A percentile compares a stretch with the other conserved stretches of the same genome.
Evolutionary conservation across 2,329 filamentous ascomycete species (phyloP).

Genomic region (Ophiocordyceps robertsii): DNA sequence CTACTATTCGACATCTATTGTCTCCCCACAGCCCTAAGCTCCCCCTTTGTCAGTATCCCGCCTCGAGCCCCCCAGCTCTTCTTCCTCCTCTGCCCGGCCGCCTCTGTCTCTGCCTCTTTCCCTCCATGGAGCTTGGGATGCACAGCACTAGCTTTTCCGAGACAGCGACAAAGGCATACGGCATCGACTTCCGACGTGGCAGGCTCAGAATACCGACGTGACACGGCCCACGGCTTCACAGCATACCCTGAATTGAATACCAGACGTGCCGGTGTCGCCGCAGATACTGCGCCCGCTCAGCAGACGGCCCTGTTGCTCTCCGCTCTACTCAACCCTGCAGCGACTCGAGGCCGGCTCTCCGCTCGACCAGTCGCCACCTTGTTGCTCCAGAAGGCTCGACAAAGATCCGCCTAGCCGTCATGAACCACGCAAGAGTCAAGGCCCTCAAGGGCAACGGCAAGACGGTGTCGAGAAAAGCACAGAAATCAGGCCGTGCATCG

Average conservation of each 20-base stretch:
- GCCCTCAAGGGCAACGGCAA: constrained; percentile 58
- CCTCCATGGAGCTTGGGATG: constrained; percentile 1
- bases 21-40: neutral
- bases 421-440: constrained; percentile 55
- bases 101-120: neutral
- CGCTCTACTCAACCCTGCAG: too few relatives aligned
- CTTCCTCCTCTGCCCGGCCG: neutral
- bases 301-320: too few relatives aligned
- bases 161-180: neutral
- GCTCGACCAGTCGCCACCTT: neutral
- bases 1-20: neutral
- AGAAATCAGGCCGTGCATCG: constrained; percentile 44
- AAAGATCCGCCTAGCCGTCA: constrained; percentile 14
- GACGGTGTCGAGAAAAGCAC: constrained; percentile 56
- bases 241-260: neutral
- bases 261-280: neutral
- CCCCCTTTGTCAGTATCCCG: neutral
- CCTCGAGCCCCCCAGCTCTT: neutral
- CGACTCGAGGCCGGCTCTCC: too few relatives aligned
- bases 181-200: neutral
- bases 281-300: too few relatives aligned
- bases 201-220: constrained; percentile 1
- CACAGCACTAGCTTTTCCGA: neutral
- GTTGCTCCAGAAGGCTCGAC: neutral
- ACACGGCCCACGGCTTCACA: neutral